Evolutionary conservation across 257 asterid species (phyloP).

Genomic region (Cruciata laevipes): DNA sequence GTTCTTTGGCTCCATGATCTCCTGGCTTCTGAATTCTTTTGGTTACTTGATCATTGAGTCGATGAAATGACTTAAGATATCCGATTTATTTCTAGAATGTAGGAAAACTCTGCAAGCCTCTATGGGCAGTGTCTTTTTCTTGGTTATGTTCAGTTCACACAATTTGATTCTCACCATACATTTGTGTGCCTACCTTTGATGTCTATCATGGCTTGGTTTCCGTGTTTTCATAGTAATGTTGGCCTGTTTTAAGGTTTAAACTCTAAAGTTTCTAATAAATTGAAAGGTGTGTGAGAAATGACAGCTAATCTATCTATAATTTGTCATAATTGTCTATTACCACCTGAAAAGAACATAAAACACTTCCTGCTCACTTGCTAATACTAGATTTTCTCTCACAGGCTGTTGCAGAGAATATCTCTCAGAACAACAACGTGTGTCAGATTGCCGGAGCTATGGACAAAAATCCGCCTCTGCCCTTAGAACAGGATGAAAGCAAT

Average conservation of each 20-base stretch:
- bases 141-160: background rate
- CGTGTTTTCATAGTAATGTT: background rate
- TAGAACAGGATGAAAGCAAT: constrained; percentile 35
- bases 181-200: background rate
- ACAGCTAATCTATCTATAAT: too few relatives aligned
- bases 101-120: background rate
- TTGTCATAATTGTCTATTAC: background rate
- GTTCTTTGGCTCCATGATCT: constrained; percentile 20
- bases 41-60: background rate
- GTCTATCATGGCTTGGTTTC: background rate
- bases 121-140: background rate
- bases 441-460: constrained; percentile 57
- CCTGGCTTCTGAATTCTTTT: background rate
- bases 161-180: background rate
- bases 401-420: constrained; percentile 51
- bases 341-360: background rate
- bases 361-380: background rate
- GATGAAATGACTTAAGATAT: background rate
- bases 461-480: constrained; percentile 38
- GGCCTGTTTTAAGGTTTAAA: background rate
- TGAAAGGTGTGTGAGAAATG: background rate
- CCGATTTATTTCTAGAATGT: background rate
- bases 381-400: constrained; percentile 22
- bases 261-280: background rate
- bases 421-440: constrained; percentile 29